Percentiles rank a stretch among this genome's conserved stretches.
These are phyloP conservation scores for Anthracocystis panici-leucophaei DNA, from an alignment of 1,284 basidiomycete genomes.

Conservation along the genomic window DNA sequence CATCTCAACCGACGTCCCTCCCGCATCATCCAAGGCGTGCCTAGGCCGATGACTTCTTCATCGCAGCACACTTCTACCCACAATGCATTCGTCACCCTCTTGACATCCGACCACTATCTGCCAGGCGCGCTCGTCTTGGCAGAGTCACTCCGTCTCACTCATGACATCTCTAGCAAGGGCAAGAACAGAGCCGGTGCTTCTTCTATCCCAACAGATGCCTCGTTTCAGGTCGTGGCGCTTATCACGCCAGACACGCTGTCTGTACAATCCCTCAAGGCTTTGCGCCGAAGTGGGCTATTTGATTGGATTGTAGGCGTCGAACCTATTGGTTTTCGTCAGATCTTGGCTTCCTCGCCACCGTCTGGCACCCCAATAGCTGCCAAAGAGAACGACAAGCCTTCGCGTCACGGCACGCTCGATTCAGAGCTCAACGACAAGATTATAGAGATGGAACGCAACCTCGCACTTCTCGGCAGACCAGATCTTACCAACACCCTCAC, in stretches of 20 bases:
- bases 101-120: slow-evolving; percentile 90
- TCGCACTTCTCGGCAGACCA: slow-evolving; percentile 89
- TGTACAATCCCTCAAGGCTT: slow-evolving; percentile 83
- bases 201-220: background rate
- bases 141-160: slow-evolving; percentile 75
- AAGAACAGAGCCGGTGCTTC: slow-evolving; percentile 11
- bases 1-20: background rate
- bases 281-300: slow-evolving; percentile 78
- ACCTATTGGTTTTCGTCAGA: slow-evolving; percentile 68
- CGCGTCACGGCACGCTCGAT: slow-evolving; percentile 16
- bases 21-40: background rate
- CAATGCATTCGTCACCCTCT: slow-evolving; percentile 76
- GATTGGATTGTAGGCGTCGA: slow-evolving; percentile 88
- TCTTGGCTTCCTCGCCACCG: slow-evolving; percentile 31
- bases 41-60: slow-evolving; percentile 32
- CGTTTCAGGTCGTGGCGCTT: slow-evolving; percentile 81
- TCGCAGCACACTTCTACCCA: slow-evolving; percentile 18
- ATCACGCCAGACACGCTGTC: slow-evolving; percentile 93
- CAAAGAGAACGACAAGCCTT: background rate
- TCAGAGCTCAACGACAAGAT: slow-evolving; percentile 38
- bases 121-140: slow-evolving; percentile 89
- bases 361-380: background rate
- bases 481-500: slow-evolving; percentile 88
- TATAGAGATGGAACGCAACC: slow-evolving; percentile 73
- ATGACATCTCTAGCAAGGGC: slow-evolving; percentile 32